These are phyloP conservation scores for Leucaena leucocephala DNA, from an alignment of 306 rosid genomes.

Conservation along the genomic window DNA sequence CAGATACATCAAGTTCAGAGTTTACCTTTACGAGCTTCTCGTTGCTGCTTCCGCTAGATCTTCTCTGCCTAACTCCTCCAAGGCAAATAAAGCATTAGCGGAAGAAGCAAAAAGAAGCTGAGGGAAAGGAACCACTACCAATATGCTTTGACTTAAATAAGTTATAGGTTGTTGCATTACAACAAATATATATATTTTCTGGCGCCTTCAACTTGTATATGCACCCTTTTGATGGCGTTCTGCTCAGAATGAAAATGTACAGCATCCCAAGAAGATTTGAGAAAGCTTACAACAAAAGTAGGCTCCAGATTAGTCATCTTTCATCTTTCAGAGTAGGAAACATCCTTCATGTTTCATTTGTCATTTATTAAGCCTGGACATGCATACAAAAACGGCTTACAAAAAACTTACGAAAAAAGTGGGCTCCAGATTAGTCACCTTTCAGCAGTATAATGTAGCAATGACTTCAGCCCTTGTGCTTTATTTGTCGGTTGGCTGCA, in stretches of 20 bases:
- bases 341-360: conserved; percentile 23
- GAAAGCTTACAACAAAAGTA: conserved; percentile 38
- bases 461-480: conserved; percentile 31
- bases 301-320: conserved; percentile 29
- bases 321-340: conserved; percentile 29
- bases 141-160: conserved; percentile 24
- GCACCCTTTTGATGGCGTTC: conserved; percentile 33
- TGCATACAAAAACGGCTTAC: conserved; percentile 1
- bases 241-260: conserved; percentile 35
- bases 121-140: conserved; percentile 41
- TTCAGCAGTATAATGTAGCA: conserved; percentile 22
- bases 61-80: conserved; percentile 52
- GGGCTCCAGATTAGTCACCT: conserved; percentile 29
- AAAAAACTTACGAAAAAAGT: conserved; percentile 34
- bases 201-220: conserved; percentile 33
- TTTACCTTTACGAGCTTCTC: conserved; percentile 77
- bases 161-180: conserved; percentile 18
- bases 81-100: conserved; percentile 81
- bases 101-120: conserved; percentile 99
- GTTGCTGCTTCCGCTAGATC: conserved; percentile 99
- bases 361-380: conserved; percentile 38
- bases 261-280: conserved; percentile 33
- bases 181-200: conserved; percentile 3
- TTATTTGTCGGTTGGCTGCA: conserved; percentile 29
- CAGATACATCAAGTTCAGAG: conserved; percentile 38